Evolutionary conservation across 257 asterid genomes (phyloP).

Genomic region (Petunia secreta): DNA sequence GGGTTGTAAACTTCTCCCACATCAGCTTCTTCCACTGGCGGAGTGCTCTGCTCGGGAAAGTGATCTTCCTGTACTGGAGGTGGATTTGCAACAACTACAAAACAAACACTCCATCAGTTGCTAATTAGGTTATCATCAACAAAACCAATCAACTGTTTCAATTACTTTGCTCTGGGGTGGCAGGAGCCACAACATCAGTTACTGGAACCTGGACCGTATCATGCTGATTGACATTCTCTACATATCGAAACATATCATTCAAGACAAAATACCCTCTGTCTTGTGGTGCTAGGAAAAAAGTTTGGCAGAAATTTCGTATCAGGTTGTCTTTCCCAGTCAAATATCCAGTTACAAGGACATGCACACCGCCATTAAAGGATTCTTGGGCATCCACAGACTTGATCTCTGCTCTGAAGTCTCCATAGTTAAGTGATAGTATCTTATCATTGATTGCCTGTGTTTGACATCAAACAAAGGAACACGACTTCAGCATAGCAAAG

Average conservation of each 20-base stretch:
- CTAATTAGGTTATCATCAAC: neutral
- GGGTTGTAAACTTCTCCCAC: constrained; percentile 78
- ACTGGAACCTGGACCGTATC: constrained; percentile 40
- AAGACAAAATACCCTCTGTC: constrained; percentile 88
- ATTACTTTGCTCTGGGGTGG: constrained; percentile 65
- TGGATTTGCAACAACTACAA: constrained; percentile 41
- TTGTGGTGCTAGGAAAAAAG: constrained; percentile 97
- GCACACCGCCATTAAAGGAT: constrained; percentile 76
- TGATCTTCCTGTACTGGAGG: constrained; percentile 57
- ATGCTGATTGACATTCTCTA: constrained; percentile 43
- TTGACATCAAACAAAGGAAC: constrained; percentile 26
- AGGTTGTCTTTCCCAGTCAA: constrained; percentile 62
- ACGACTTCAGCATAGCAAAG: constrained; percentile 4
- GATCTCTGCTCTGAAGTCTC: constrained; percentile 65
- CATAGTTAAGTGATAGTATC: constrained; percentile 76
- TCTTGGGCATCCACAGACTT: constrained; percentile 87
- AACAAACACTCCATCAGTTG: constrained; percentile 24
- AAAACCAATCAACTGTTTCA: constrained; percentile 3
- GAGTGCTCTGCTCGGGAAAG: constrained; percentile 53
- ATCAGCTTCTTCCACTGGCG: constrained; percentile 59
- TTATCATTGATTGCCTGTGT: constrained; percentile 81
- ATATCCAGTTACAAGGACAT: constrained; percentile 87
- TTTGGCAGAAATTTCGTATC: constrained; percentile 67
- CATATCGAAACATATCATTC: constrained; percentile 82
- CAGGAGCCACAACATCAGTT: constrained; percentile 51